Evolutionary conservation across 805 yeast genomes (phyloP), one percentile per base, ranked within the genome.

Genomic region (Lipomyces mesembrius): DNA sequence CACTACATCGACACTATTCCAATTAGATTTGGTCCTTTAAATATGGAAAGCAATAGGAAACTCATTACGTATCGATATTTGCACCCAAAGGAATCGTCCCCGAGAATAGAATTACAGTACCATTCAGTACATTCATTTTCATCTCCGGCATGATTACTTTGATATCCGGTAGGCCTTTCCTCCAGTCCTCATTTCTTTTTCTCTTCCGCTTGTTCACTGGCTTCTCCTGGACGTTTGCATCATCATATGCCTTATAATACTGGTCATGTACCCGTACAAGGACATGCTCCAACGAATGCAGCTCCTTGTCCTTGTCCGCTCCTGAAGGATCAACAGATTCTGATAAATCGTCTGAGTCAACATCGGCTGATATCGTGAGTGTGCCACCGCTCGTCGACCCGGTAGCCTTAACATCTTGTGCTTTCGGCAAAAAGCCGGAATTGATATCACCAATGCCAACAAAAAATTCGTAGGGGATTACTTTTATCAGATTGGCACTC

Each of bases 391-490:
- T 60, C 2, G 65, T 37, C 9, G 66, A 55, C 6, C 60, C 63
- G 3, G 63, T 49, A 3, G 65, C 57, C 43, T 37, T 49, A 12
- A 62, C 55, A 22, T 63, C 65, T 35, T 61, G 67, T 46, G 92
- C 91, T 74, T 91, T 88, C 0, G 99, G 98, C 64, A 95, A 80
- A 75, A 92, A 92, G 71, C 92, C 88, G 25, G 97, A 91, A 75
- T 95, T 95, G 75, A 95, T 95, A 80, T 95, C 99, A 35, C 99
- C 99, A 64, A 94, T 92, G 11, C 98, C 98, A 49, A 93, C 96
- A 74, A 95, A 95, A 74, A 95, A 95, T 76, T 91, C 97, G 77
- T 92, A 95, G 0, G 99, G 99, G 1, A 92, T 89, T 4, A 94
- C 98, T 78, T 94, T 91, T 66, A 95, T 87, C 73, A 95, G 80